Percentiles rank a stretch among this genome's conserved stretches.
Conservation (phyloP, 2,329 filamentous ascomycete species). For the Graphium sp. region DNA sequence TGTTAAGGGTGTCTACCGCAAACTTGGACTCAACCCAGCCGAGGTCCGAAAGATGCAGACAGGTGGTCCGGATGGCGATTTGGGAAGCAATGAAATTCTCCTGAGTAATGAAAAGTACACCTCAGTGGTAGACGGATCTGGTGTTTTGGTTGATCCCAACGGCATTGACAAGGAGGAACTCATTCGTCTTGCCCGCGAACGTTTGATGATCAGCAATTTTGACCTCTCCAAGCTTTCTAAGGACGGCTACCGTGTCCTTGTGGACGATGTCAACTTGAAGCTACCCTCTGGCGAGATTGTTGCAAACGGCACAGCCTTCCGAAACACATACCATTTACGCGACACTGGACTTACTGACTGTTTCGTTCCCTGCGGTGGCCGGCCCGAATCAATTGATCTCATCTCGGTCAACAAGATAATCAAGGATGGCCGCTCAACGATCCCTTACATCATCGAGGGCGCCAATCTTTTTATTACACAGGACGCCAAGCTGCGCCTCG, state of each 20-base stretch:
- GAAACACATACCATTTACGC: conserved; percentile 91
- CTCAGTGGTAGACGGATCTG: conserved; percentile 87
- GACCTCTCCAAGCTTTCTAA: conserved; percentile 72
- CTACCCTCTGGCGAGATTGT: conserved; percentile 77
- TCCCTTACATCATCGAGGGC: conserved; percentile 94
- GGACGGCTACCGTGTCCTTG: conserved; percentile 78
- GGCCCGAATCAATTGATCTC: conserved; percentile 91
- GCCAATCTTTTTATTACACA: conserved; percentile 98
- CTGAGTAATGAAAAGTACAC: conserved; percentile 93
- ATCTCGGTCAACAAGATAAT: conserved; percentile 78
- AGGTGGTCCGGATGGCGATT: conserved; percentile 87
- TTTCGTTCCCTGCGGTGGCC: conserved; percentile 92
- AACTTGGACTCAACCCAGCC: conserved; percentile 74
- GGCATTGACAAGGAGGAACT: conserved; percentile 78
- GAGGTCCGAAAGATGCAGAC: conserved; percentile 91
- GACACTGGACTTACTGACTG: conserved; percentile 61
- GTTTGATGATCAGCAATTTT: conserved; percentile 80
- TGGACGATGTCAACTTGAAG: conserved; percentile 79
- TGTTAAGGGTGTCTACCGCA: conserved; percentile 91
- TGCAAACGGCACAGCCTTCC: conserved; percentile 85
- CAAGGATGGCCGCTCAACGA: conserved; percentile 67
- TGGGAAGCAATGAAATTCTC: conserved; percentile 95
- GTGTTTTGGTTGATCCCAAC: conserved; percentile 84
- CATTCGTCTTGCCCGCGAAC: conserved; percentile 64
- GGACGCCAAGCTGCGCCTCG: conserved; percentile 87